Conservation (phyloP, 1,284 basidiomycete genomes). For the Microbotryum intermedium region DNA sequence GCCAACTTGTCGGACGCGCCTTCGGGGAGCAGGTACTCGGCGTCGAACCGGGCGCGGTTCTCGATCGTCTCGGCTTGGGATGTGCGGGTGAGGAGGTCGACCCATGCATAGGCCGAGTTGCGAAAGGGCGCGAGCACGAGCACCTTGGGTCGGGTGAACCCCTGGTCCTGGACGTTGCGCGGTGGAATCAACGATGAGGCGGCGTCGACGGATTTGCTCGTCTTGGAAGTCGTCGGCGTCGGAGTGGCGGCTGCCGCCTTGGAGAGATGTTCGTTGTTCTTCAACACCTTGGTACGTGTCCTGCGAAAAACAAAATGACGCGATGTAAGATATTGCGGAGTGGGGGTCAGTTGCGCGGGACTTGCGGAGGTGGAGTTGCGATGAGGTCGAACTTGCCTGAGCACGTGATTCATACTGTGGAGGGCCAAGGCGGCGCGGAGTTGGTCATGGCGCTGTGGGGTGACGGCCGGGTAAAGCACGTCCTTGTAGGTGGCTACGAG, state of each 20-base stretch:
- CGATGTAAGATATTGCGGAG: constrained; percentile 10
- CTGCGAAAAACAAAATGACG: constrained; percentile 44
- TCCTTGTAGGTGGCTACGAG: constrained; percentile 53
- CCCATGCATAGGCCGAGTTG: constrained; percentile 73
- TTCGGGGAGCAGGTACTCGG: constrained; percentile 73
- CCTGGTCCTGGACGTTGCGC: constrained; percentile 79
- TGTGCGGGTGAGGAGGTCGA: constrained; percentile 51
- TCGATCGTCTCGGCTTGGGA: constrained; percentile 64
- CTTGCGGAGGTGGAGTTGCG: too few species aligned
- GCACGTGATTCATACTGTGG: constrained; percentile 74
- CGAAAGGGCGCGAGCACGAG: constrained; percentile 89
- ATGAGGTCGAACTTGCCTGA: constrained; percentile 52
- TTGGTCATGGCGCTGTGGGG: constrained; percentile 41
- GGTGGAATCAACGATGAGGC: constrained; percentile 40
- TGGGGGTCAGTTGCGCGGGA: background rate
- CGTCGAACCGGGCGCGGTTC: constrained; percentile 69
- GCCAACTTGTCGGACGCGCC: constrained; percentile 75
- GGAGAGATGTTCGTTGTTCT: constrained; percentile 83
- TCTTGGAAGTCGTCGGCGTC: constrained; percentile 35
- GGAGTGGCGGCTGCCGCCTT: constrained; percentile 53
- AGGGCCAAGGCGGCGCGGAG: constrained; percentile 60
- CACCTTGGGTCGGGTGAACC: constrained; percentile 91
- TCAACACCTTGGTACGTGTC: constrained; percentile 83
- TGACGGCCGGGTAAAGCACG: constrained; percentile 58
- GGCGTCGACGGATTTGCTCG: constrained; percentile 22